A percentile compares a stretch with the other conserved stretches of the same genome.
These are phyloP conservation scores for Microdochium trichocladiopsis DNA, from an alignment of 2,329 filamentous ascomycete species.

Conservation along the genomic window DNA sequence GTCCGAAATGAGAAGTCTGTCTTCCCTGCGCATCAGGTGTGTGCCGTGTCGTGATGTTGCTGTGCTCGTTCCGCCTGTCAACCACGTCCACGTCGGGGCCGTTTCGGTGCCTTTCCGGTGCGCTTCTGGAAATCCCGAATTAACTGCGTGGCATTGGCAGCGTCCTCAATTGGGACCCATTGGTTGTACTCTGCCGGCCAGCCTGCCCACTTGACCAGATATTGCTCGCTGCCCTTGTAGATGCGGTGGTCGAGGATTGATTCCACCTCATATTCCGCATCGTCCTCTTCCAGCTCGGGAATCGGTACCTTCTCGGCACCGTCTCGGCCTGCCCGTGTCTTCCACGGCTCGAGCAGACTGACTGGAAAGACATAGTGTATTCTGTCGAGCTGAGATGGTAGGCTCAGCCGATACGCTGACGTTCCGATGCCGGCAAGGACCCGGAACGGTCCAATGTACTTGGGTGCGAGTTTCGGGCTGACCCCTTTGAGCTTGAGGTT, in stretches of 20 bases:
- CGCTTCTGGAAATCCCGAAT: neutral
- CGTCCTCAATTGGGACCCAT: neutral
- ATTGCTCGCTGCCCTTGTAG: neutral
- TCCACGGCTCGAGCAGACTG: neutral
- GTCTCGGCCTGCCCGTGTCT: neutral
- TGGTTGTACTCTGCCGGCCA: conserved; percentile 1
- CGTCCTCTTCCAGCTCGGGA: neutral
- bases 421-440: neutral
- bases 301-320: neutral
- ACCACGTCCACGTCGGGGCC: neutral
- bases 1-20: neutral
- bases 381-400: conserved; percentile 1
- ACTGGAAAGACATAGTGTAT: conserved; percentile 1
- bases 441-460: conserved; percentile 2
- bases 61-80: neutral
- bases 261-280: conserved; percentile 2
- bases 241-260: neutral
- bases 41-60: no score
- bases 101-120: neutral
- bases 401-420: neutral
- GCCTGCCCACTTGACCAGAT: conserved; percentile 2
- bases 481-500: conserved; percentile 6
- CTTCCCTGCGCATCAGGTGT: neutral
- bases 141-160: neutral
- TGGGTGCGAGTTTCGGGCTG: conserved; percentile 3